Conservation (phyloP, 345 rosid genomes). For the Streptanthus diversifolius region DNA sequence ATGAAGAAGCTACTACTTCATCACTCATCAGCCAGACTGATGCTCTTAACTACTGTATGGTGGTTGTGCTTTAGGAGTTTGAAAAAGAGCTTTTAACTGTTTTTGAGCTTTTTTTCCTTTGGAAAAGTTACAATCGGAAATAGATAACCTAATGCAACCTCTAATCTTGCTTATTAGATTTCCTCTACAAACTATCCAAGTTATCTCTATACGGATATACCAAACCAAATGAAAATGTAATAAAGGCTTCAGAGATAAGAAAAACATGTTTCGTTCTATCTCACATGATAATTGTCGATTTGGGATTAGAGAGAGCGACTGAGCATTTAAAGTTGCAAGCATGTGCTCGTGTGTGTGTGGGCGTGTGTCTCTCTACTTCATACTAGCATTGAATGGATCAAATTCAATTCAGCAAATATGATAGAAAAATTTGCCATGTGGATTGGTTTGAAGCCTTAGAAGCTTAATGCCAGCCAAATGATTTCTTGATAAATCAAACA, state of each 20-base stretch:
- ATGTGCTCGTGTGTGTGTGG: constrained; percentile 28
- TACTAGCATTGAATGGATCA: constrained; percentile 18
- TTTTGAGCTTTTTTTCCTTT: background rate
- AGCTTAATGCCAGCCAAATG: background rate
- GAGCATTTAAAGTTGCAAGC: background rate
- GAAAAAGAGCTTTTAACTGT: background rate
- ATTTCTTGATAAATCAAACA: background rate
- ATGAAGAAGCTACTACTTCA: background rate
- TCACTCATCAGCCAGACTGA: background rate
- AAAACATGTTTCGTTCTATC: constrained; percentile 14
- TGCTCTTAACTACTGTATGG: background rate
- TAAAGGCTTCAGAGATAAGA: constrained; percentile 10
- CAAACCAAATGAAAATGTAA: background rate
- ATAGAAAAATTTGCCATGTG: background rate
- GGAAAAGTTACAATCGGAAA: background rate
- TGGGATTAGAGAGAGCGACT: constrained; percentile 23
- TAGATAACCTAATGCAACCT: background rate
- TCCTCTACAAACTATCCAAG: background rate
- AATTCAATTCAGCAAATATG: background rate
- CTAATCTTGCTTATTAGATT: background rate
- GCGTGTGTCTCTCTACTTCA: constrained; percentile 1
- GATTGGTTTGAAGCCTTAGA: background rate
- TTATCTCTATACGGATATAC: background rate
- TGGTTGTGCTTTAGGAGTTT: background rate
- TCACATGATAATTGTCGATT: constrained; percentile 15